Percentiles rank a stretch among this genome's conserved stretches.
Conservation (phyloP, 2,329 filamentous ascomycete genomes). For the Phoma sp. region DNA sequence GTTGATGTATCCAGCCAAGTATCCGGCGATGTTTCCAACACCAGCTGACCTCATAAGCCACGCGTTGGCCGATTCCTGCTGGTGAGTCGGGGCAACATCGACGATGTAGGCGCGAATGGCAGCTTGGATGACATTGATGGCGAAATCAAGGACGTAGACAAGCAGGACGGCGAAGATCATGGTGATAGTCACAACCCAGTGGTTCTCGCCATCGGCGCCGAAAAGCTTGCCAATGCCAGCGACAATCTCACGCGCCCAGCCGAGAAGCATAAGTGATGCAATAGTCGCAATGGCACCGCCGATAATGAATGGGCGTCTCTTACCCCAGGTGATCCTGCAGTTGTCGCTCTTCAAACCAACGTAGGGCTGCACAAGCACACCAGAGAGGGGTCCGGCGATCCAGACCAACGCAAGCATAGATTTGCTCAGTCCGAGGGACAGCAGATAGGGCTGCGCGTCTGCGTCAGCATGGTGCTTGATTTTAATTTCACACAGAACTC, state of each 20-base stretch:
- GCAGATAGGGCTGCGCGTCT: slow-evolving; percentile 54
- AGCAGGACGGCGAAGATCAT: slow-evolving; percentile 83
- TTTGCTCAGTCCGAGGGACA: slow-evolving; percentile 60
- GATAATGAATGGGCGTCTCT: slow-evolving; percentile 59
- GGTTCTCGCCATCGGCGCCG: slow-evolving; percentile 69
- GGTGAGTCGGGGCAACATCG: slow-evolving; percentile 88
- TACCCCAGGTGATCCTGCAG: slow-evolving; percentile 56
- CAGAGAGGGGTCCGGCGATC: slow-evolving; percentile 62
- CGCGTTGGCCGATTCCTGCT: slow-evolving; percentile 91
- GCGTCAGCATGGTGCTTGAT: not conserved
- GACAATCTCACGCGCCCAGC: slow-evolving; percentile 63
- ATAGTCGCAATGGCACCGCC: slow-evolving; percentile 58
- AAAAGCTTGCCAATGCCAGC: slow-evolving; percentile 71
- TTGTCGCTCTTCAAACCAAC: slow-evolving; percentile 61
- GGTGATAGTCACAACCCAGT: slow-evolving; percentile 67
- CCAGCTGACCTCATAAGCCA: slow-evolving; percentile 90
- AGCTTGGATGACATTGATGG: slow-evolving; percentile 95
- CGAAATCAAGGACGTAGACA: slow-evolving; percentile 90
- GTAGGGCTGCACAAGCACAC: slow-evolving; percentile 60
- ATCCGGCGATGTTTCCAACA: slow-evolving; percentile 88
- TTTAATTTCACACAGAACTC: slow-evolving; percentile 32
- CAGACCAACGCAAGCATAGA: slow-evolving; percentile 60
- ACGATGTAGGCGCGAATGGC: slow-evolving; percentile 91
- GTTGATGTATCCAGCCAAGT: slow-evolving; percentile 83
- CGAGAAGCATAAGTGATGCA: slow-evolving; percentile 55